Evolutionary conservation across 257 asterid species (phyloP), one percentile per base, ranked within the genome.

Genomic region (Catharanthus roseus): DNA sequence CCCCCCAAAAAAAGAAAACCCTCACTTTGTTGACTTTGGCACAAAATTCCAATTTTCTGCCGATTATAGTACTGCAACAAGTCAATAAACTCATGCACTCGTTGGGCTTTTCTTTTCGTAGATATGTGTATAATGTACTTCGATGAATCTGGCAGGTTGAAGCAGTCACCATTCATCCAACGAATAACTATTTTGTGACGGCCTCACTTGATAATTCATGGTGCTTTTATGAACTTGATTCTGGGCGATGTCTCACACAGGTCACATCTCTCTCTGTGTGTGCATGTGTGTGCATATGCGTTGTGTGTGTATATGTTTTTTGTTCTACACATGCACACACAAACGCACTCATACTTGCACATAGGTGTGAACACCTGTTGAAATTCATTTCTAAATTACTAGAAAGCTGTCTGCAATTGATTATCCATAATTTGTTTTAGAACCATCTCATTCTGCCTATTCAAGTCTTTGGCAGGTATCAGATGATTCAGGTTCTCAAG

Each of bases 191-290:
- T 72, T 89, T 90, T 42, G 98, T 90, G 72, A 87, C 97, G 31
- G 98, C 98, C 76, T 95, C 99, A 65, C 95, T 91, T 77, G 99
- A 95, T 83, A 85, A 74, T 76, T 80, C 98, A 4, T 95, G 99
- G 99, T 95, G 99, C 86, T 95, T 95, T 78, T 95, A 91, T 67
- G 98, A 91, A 4, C 88, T 95, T 77, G 74, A 86, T 75, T 84
- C 98, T 72, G 99, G 99, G 71, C 85, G 81, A 89, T 95, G 99
- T 87, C 97, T 95, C 51, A 56, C 96, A 74, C 98, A 91, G 97
- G 99, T 95, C 75, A 74, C 51, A 21, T 10, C 50, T 10, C 50
- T 3, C 50, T 10, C 5, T 15, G 21, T 15, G 21, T 15, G 21
- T 47, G 21, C 21, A 5, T 15, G 21, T 10, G n/a, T 15, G 21